Percentiles rank a stretch among this genome's conserved stretches.
Conservation (phyloP, 1,284 basidiomycete genomes). For the Microbotryum violaceum region DNA sequence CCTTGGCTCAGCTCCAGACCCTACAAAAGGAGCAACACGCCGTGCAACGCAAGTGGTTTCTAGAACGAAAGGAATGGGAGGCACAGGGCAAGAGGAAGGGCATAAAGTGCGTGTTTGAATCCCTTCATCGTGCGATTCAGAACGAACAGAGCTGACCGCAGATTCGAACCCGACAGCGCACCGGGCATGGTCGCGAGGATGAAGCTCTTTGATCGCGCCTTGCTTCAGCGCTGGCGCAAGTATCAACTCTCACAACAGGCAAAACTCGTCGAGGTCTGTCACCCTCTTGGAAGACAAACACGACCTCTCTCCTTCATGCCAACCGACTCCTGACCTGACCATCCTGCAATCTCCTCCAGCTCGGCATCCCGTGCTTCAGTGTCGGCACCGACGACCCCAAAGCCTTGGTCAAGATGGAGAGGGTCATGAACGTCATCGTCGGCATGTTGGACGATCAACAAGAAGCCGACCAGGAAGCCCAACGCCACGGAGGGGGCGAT, state of each 20-base stretch:
- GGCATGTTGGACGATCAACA: constrained; percentile 27
- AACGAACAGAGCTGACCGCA: too few relatives aligned
- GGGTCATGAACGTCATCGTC: constrained; percentile 26
- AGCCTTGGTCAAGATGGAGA: constrained; percentile 15
- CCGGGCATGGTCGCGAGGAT: neutral
- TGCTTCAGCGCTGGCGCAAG: constrained; percentile 6
- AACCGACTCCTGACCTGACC: too few relatives aligned
- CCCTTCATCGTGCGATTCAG: too few relatives aligned
- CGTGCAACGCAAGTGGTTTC: constrained; percentile 14
- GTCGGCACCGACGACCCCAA: constrained; percentile 13
- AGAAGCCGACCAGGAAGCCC: neutral
- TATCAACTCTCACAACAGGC: constrained; percentile 18
- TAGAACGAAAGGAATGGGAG: constrained; percentile 18
- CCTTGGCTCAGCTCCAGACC: neutral
- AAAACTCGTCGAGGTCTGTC: constrained; percentile 7
- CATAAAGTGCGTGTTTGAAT: neutral
- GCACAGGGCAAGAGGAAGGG: constrained; percentile 1
- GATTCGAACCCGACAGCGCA: too few relatives aligned
- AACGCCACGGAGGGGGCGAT: too few relatives aligned
- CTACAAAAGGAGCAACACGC: constrained; percentile 22
- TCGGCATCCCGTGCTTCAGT: constrained; percentile 23
- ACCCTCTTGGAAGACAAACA: neutral
- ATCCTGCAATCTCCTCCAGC: neutral
- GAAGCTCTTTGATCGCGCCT: constrained; percentile 17
- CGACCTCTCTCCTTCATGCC: neutral